Conservation (phyloP, 805 yeast species). For the Komagataella mondaviorum region DNA sequence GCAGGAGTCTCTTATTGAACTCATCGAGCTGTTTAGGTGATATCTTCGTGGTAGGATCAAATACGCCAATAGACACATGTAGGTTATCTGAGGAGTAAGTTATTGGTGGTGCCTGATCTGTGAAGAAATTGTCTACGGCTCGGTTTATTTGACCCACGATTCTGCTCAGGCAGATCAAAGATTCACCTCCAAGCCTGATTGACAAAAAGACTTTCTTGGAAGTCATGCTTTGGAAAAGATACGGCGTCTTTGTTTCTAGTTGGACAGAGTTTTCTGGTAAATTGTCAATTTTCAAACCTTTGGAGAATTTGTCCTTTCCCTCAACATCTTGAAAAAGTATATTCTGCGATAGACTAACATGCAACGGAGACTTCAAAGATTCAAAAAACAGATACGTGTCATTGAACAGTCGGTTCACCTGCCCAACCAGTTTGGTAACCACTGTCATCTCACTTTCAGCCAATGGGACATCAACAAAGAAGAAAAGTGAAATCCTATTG, state of each 20-base stretch:
- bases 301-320: neutral
- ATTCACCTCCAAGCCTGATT: neutral
- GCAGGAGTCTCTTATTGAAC: neutral
- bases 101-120: neutral
- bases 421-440: neutral
- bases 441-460: neutral
- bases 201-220: neutral
- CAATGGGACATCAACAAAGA: neutral
- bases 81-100: neutral
- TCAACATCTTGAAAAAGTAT: neutral
- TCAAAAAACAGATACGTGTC: neutral
- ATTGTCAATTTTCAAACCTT: neutral
- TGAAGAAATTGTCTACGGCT: neutral
- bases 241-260: neutral
- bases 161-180: neutral
- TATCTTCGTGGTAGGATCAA: neutral
- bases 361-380: neutral
- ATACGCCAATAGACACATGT: neutral
- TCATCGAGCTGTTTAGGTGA: neutral
- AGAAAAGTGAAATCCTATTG: neutral
- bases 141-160: neutral
- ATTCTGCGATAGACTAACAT: neutral
- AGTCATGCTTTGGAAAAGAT: neutral
- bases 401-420: neutral
- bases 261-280: neutral